Base-by-base conservation (phyloP, 108 stramenopile species). In the Cyclotella cryptica region DNA sequence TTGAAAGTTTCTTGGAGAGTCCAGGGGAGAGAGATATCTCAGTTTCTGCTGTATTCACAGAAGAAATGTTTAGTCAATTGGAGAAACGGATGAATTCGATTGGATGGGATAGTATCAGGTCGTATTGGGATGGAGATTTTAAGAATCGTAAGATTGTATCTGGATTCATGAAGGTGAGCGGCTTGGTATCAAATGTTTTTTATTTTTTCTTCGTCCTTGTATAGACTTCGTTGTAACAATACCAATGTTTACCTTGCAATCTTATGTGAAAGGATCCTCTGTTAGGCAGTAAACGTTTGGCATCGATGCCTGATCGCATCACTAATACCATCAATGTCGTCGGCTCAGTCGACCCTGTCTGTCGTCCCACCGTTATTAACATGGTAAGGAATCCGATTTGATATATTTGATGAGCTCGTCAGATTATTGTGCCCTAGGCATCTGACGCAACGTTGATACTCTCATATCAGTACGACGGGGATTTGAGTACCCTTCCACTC, bases 291-390 rank as follows among this genome's bases (percentile, higher is more conserved):
- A 98, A 98, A 72, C 93, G 97, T 29, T 74, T 98, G 68, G 94
- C 95, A 40, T 93, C 92, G 72, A 98, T 98, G 97, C 97, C 88
- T 8, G 97, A 98, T 77, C 91, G 97, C 24, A 93, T 96, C 42
- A 98, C 97, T 14, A 98, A 98, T 78, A 96, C 96, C 0, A 95
- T 98, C 63, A 93, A 89, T 67, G 79, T 92, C 27, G 85, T 87
- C 27, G 81, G 75, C 18, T 74, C 78, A 10, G 85, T 85, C 21
- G 83, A 79, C 12, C 81, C 84, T 29, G 87, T 92, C 11, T 94
- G 77, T 69, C 91, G 97, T 21, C 97, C 97, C 21, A 97, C 97
- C 29, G 94, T 97, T 15, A 98, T 98, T 73, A 98, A 97, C 81
- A 97, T 97, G 95, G 35, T 35, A 35, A 35, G 35, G 6, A 35